Evolutionary conservation across 1,284 basidiomycete species (phyloP).

Genomic region (Athelia sp.): DNA sequence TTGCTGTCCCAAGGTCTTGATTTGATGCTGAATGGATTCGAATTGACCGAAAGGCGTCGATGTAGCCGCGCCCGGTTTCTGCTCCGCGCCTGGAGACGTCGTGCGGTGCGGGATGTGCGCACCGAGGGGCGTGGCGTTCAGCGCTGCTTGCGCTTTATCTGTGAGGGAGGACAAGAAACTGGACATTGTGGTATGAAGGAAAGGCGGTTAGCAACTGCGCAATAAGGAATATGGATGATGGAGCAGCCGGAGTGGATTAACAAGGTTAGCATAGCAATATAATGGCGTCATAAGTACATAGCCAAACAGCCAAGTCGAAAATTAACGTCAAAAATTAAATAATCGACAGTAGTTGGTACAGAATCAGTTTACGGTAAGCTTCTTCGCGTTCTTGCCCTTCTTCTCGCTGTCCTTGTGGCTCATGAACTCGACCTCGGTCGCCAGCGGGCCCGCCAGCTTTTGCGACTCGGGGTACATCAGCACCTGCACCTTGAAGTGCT

Average conservation of each 20-base stretch:
- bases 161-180: conserved; percentile 60
- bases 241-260: no score
- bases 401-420: conserved; percentile 95
- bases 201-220: neutral
- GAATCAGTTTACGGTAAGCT: conserved; percentile 60
- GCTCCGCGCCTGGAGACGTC: conserved; percentile 27
- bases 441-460: conserved; percentile 76
- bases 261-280: no score
- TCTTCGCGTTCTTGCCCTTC: conserved; percentile 84
- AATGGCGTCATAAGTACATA: neutral
- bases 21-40: conserved; percentile 62
- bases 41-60: conserved; percentile 43
- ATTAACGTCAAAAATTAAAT: conserved; percentile 12
- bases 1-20: conserved; percentile 67
- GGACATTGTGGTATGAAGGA: conserved; percentile 44
- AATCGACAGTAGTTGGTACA: conserved; percentile 15
- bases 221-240: no score
- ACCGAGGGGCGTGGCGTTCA: conserved; percentile 52
- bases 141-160: conserved; percentile 68
- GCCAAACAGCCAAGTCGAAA: no score
- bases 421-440: conserved; percentile 91
- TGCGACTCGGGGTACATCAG: conserved; percentile 75
- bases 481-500: conserved; percentile 89
- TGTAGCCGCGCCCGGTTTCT: conserved; percentile 35
- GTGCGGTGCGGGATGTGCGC: conserved; percentile 40